phyloP scores from a whole-genome alignment of 208 protist species.

The Ichthyophonus hoferi region DNA sequence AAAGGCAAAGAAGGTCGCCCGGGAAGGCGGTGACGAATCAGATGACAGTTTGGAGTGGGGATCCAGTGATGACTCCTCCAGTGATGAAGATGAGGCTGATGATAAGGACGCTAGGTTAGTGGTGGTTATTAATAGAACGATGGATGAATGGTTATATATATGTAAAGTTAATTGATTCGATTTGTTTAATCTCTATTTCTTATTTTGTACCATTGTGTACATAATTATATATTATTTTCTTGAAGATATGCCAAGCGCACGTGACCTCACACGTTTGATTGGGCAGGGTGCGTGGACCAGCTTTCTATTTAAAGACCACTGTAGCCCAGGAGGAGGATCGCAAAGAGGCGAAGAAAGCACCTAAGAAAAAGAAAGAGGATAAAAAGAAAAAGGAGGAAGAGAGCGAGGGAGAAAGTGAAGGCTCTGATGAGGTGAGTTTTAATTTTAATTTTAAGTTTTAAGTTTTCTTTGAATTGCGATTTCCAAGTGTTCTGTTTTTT shows the following conservation, averaged over 20 bases:
- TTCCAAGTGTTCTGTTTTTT: too few species aligned
- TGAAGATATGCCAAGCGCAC: too few species aligned
- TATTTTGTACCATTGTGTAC: too few species aligned
- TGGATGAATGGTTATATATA: too few species aligned
- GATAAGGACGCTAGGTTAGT: background rate
- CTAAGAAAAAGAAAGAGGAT: background rate
- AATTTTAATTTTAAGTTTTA: too few species aligned
- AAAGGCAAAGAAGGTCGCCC: background rate
- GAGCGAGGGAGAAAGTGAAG: background rate
- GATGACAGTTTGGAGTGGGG: background rate
- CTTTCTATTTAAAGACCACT: background rate
- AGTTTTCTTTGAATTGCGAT: too few species aligned
- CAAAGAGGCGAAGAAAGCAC: background rate
- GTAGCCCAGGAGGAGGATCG: background rate
- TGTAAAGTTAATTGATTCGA: too few species aligned
- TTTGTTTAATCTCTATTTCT: too few species aligned
- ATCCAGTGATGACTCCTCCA: background rate
- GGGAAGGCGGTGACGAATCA: background rate
- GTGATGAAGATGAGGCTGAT: background rate
- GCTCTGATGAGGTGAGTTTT: background rate
- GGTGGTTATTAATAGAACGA: too few species aligned
- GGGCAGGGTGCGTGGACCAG: background rate
- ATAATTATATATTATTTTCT: too few species aligned
- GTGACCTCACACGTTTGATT: too few species aligned
- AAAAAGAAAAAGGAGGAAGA: background rate